A percentile compares a stretch with the other conserved stretches of the same genome.
Conservation (phyloP, 495 filamentous ascomycete genomes). For the Penicillium flavigenum region DNA sequence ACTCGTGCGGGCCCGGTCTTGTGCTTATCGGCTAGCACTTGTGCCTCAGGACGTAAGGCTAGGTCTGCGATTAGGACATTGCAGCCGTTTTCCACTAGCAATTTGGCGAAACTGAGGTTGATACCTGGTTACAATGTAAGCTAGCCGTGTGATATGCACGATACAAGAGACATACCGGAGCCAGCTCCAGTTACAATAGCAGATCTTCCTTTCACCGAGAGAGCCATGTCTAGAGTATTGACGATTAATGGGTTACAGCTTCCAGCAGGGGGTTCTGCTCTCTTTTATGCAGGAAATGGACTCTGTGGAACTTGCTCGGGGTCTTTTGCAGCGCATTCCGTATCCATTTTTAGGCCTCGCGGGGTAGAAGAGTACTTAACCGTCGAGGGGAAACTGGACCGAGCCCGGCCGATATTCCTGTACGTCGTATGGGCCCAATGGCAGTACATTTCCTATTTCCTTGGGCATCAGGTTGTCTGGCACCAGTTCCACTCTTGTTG, state of each 20-base stretch:
- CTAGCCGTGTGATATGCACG: not conserved
- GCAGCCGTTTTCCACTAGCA: constrained; percentile 59
- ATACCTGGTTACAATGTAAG: constrained; percentile 29
- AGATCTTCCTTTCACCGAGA: constrained; percentile 56
- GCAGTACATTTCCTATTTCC: not conserved
- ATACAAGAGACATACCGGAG: constrained; percentile 50
- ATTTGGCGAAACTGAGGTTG: constrained; percentile 59
- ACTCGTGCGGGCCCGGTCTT: constrained; percentile 42
- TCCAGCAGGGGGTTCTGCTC: not conserved
- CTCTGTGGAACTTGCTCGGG: constrained; percentile 19
- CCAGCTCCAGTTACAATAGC: constrained; percentile 73
- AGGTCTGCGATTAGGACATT: constrained; percentile 68
- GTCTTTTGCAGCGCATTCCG: constrained; percentile 22
- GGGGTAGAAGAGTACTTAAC: constrained; percentile 15
- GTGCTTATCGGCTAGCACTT: constrained; percentile 55
- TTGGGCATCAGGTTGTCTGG: not conserved
- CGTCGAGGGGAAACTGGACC: constrained; percentile 16
- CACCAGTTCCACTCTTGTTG: not conserved
- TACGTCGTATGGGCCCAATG: constrained; percentile 2
- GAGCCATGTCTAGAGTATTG: constrained; percentile 29
- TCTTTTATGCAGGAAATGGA: constrained; percentile 17
- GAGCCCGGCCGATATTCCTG: constrained; percentile 14
- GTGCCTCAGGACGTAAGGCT: constrained; percentile 61
- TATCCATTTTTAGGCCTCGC: constrained; percentile 14
- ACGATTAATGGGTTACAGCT: not conserved